A percentile compares a stretch with the other conserved stretches of the same genome.
Conservation (phyloP, 73 alveolate genomes). For the Paramecium sonneborni region DNA sequence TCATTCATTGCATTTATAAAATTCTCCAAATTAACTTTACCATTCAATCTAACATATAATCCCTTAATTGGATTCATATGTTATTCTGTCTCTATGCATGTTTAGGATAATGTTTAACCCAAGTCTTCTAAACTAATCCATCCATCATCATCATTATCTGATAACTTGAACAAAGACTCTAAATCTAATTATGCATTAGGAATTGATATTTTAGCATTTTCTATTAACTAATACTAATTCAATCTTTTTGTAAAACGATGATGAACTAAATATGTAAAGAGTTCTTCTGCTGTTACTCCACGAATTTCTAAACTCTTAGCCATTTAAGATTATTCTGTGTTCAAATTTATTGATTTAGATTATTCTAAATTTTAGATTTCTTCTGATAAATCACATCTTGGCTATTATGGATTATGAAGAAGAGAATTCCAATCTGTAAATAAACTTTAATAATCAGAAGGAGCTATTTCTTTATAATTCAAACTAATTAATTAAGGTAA, state of each 20-base stretch:
- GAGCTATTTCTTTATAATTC: not conserved
- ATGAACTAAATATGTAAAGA: constrained; percentile 29
- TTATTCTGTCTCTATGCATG: not conserved
- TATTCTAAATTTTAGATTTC: not conserved
- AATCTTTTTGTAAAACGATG: constrained; percentile 4
- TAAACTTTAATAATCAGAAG: not conserved
- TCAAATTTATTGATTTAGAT: not conserved
- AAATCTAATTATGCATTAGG: constrained; percentile 38
- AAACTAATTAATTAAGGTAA: constrained; percentile 7
- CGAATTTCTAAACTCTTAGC: not conserved
- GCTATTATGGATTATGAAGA: not conserved
- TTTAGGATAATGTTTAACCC: not conserved
- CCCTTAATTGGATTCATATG: not conserved
- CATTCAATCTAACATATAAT: not conserved
- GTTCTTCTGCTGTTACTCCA: constrained; percentile 38
- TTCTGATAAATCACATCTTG: not conserved
- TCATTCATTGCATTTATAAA: not conserved
- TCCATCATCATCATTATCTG: constrained; percentile 44
- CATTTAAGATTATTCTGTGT: not conserved
- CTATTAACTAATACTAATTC: not conserved
- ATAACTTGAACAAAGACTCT: not conserved
- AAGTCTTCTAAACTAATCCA: constrained; percentile 43
- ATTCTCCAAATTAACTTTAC: not conserved
- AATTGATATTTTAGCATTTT: constrained; percentile 20
- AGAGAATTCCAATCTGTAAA: constrained; percentile 29